A percentile compares a stretch with the other conserved stretches of the same genome.
These are phyloP conservation scores for Tricholoma saponaceum DNA, from an alignment of 768 basidiomycete species.

Conservation along the genomic window DNA sequence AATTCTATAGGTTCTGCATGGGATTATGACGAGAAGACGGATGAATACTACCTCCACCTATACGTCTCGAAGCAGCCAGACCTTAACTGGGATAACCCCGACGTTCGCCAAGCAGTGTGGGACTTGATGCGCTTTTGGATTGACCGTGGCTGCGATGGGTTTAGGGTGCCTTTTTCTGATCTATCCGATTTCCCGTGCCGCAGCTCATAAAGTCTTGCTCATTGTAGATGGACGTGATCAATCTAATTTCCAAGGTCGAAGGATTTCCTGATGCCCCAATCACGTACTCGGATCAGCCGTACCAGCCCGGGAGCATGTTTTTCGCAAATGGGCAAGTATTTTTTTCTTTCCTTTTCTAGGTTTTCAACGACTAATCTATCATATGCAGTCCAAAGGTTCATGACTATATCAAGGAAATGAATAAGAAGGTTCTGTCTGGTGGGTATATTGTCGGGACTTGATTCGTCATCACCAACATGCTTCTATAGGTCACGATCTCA, in stretches of 20 bases:
- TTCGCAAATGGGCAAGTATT: conserved; percentile 55
- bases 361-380: not conserved
- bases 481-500: conserved; percentile 45
- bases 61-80: conserved; percentile 69
- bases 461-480: not conserved
- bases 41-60: conserved; percentile 72
- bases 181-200: not conserved
- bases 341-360: not conserved
- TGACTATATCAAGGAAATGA: conserved; percentile 67
- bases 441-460: conserved; percentile 21
- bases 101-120: conserved; percentile 54
- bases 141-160: conserved; percentile 71
- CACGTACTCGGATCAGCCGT: conserved; percentile 41
- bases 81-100: conserved; percentile 72
- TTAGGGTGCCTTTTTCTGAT: conserved; percentile 52
- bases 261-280: conserved; percentile 68
- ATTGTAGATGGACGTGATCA: conserved; percentile 65
- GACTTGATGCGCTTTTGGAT: conserved; percentile 73
- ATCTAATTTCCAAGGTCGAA: conserved; percentile 58
- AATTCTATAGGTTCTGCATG: conserved; percentile 61
- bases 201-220: not conserved
- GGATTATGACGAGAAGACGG: conserved; percentile 60
- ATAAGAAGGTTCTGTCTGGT: conserved; percentile 56
- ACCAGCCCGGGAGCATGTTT: conserved; percentile 49
- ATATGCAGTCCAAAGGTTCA: conserved; percentile 56